These are phyloP conservation scores for Bipolaris cookei DNA, from an alignment of 2,329 filamentous ascomycete species.

Conservation along the genomic window DNA sequence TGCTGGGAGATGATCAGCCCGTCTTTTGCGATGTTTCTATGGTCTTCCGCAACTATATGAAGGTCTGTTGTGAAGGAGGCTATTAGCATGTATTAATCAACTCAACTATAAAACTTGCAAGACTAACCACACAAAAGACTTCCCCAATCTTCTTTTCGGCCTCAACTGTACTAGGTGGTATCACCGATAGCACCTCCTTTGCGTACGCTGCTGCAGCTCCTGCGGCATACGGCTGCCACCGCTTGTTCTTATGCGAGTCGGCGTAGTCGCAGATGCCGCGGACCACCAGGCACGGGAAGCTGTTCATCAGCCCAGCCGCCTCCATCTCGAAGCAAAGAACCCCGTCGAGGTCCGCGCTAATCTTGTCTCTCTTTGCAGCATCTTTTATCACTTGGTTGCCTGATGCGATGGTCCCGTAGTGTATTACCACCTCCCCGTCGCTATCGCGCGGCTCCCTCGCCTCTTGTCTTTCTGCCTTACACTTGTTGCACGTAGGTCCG, in stretches of 20 bases:
- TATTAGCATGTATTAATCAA: slow-evolving; percentile 14
- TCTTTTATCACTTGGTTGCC: not conserved
- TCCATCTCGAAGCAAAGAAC: not conserved
- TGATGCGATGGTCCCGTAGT: slow-evolving; percentile 48
- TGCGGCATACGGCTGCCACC: not conserved
- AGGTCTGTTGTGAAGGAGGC: slow-evolving; percentile 16
- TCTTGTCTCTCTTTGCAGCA: not conserved
- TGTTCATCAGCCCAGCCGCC: slow-evolving; percentile 2
- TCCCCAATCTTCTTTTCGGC: slow-evolving; percentile 10
- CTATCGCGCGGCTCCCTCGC: not conserved
- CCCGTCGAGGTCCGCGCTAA: not conserved
- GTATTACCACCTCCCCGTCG: slow-evolving; percentile 31
- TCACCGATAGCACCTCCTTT: not conserved
- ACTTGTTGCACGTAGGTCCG: slow-evolving; percentile 11
- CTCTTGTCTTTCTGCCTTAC: slow-evolving; percentile 1
- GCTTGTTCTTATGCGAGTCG: not conserved
- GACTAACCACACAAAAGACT: slow-evolving; percentile 16
- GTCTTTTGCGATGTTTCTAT: slow-evolving; percentile 7
- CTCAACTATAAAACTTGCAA: slow-evolving; percentile 1
- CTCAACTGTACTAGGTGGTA: not conserved
- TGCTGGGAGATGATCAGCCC: slow-evolving; percentile 5
- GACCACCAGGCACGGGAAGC: slow-evolving; percentile 6
- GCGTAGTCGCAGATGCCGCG: slow-evolving; percentile 5
- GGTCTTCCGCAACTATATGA: slow-evolving; percentile 12
- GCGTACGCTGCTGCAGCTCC: not conserved